phyloP scores from a whole-genome alignment of 805 yeast genomes.

The Suhomyces kilbournensis region DNA sequence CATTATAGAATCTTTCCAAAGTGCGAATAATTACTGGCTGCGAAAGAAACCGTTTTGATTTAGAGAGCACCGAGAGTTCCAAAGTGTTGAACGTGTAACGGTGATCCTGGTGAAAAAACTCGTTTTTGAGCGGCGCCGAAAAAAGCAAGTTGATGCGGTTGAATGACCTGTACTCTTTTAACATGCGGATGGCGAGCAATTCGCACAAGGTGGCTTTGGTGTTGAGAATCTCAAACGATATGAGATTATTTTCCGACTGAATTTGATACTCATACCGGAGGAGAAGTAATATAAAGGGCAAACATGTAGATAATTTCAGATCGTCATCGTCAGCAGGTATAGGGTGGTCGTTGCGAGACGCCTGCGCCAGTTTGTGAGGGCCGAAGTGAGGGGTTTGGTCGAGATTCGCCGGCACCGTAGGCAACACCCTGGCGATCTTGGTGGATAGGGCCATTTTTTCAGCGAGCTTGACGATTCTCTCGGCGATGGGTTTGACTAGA shows the following conservation, averaged over 20 bases:
- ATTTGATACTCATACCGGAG: constrained; percentile 37
- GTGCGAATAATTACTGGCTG: constrained; percentile 50
- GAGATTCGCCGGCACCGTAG: constrained; percentile 21
- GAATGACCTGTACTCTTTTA: constrained; percentile 42
- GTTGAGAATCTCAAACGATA: constrained; percentile 32
- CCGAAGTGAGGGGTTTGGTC: constrained; percentile 18
- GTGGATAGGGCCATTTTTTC: constrained; percentile 30
- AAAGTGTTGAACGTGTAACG: constrained; percentile 39
- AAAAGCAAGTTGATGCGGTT: constrained; percentile 47
- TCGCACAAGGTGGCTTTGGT: constrained; percentile 54
- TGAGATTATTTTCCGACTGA: constrained; percentile 38
- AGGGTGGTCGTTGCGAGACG: background rate
- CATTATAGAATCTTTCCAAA: constrained; percentile 49
- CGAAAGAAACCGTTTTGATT: constrained; percentile 49
- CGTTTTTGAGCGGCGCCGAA: constrained; percentile 43
- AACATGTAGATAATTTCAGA: constrained; percentile 20
- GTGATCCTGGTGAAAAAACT: constrained; percentile 16
- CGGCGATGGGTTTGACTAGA: constrained; percentile 46
- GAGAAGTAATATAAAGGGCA: constrained; percentile 32
- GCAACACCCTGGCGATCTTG: constrained; percentile 32
- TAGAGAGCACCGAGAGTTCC: constrained; percentile 51
- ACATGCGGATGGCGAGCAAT: constrained; percentile 47
- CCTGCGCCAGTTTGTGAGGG: constrained; percentile 15
- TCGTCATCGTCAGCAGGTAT: constrained; percentile 8
- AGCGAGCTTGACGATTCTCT: constrained; percentile 38